Percentiles rank a stretch among this genome's conserved stretches.
Conservation (phyloP, 352 stramenopile genomes). For the Pythium phragmitis region DNA sequence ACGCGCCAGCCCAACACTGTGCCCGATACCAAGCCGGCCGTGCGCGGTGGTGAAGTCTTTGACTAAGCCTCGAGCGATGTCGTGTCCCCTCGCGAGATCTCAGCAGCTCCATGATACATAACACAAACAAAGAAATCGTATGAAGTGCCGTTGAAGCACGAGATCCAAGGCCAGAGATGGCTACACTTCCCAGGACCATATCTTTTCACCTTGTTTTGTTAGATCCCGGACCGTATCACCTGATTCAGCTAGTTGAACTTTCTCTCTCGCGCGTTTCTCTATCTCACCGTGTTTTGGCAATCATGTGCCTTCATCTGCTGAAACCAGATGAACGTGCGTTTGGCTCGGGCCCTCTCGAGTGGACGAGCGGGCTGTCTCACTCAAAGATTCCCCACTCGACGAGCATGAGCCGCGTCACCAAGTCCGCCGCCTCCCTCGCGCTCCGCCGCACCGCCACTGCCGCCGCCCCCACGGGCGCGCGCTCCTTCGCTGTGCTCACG, state of each 20-base stretch:
- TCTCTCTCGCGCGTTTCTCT: constrained; percentile 8
- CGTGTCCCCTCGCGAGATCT: neutral
- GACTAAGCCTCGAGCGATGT: constrained; percentile 38
- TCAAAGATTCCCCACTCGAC: neutral
- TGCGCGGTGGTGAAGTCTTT: constrained; percentile 60
- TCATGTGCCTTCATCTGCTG: constrained; percentile 18
- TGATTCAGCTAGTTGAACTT: constrained; percentile 27
- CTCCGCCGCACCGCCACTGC: constrained; percentile 12
- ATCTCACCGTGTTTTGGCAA: constrained; percentile 32
- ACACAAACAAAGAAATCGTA: neutral
- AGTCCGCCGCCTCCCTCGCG: constrained; percentile 3
- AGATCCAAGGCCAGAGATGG: neutral
- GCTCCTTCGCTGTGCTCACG: constrained; percentile 72
- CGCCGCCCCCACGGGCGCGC: constrained; percentile 17
- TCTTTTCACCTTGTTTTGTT: constrained; percentile 13
- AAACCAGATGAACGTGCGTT: constrained; percentile 28
- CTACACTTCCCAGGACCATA: neutral
- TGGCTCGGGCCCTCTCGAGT: neutral
- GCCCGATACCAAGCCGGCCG: constrained; percentile 34
- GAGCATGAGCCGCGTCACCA: constrained; percentile 6
- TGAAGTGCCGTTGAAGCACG: neutral
- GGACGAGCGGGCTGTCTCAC: neutral
- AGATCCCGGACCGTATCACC: constrained; percentile 14
- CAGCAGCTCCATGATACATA: neutral
- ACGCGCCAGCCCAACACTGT: constrained; percentile 95